Evolutionary conservation across 176 grass and related monocot species (phyloP), one percentile per base, ranked within the genome.

Genomic region (Rhynchospora breviuscula): DNA sequence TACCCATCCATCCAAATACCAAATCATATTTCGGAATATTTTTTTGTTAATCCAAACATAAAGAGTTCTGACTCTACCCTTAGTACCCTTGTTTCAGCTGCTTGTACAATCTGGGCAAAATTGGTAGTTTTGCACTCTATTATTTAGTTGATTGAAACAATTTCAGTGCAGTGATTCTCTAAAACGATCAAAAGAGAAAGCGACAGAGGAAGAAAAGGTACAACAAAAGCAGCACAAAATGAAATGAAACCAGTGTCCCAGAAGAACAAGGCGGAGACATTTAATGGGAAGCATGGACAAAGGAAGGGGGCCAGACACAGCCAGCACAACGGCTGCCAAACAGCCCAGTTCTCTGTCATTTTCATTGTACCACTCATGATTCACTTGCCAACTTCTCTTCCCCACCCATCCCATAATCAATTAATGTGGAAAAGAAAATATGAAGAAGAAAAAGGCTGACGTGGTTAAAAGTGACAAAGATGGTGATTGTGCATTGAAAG

Each of bases 281-380:
- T 75, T 49, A 75, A 52, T 52, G 70, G 1, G 10, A 75, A 47
- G 71, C 71, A 75, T 53, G 71, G 47, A 75, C 8, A 75, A 73
- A 73, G 69, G 49, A 73, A 23, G 0, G 45, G 21, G 1, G 70
- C 10, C 46, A 52, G 45, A 48, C 6, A 4, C 47, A 10, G 21
- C 4, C 47, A 75, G 21, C 47, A 75, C 71, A 53, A 2, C 31
- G 35, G 29, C 31, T 43, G 65, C 64, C 64, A 35, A 67, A 25
- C 46, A 74, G 44, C 6, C 14, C 19, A 53, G 46, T 75, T 75
- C 21, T 75, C 71, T 52, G 47, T 75, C 71, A 53, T 75, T 75
- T 53, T 53, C 71, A 19, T 11, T 75, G 71, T 14, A 12, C 22
- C 51, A 51, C 46, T 22, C 21, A 53, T 75, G 47, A 75, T 75